Evolutionary conservation across 2,329 filamentous ascomycete genomes (phyloP).

Genomic region (Calonectria crousiana): DNA sequence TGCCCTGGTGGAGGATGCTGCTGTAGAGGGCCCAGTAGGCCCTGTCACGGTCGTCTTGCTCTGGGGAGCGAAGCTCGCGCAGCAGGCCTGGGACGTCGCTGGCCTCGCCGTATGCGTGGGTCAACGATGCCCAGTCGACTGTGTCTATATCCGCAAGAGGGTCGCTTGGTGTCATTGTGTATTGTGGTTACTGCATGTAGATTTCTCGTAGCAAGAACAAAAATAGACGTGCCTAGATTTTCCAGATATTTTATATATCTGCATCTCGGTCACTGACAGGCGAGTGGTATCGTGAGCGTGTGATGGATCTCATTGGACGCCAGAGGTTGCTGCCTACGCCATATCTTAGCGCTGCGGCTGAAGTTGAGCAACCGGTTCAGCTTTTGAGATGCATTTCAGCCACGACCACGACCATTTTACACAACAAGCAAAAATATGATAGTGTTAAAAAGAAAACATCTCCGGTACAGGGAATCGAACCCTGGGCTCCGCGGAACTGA

Average conservation of each 20-base stretch:
- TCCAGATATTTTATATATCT: background rate
- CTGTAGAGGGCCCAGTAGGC: background rate
- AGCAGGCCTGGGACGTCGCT: background rate
- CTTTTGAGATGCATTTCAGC: background rate
- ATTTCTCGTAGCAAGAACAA: background rate
- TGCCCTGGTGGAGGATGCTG: conserved; percentile 14
- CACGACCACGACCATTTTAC: background rate
- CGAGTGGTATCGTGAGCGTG: background rate
- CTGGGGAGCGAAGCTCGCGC: background rate
- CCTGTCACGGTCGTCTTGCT: background rate
- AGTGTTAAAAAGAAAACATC: background rate
- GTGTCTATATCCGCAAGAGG: conserved; percentile 9
- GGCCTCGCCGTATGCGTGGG: conserved; percentile 12
- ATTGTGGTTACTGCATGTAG: background rate
- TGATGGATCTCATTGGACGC: background rate
- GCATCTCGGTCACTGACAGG: background rate
- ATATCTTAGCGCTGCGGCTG: background rate
- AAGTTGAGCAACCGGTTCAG: background rate
- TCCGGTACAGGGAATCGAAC: conserved; percentile 46
- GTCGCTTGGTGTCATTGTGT: background rate
- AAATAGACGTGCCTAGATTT: too few species aligned
- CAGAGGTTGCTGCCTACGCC: background rate
- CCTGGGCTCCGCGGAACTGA: conserved; percentile 41
- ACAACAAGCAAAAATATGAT: background rate
- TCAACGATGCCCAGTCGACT: conserved; percentile 7